Percentiles rank a stretch among this genome's conserved stretches.
These are phyloP conservation scores for Roridomyces roridus DNA, from an alignment of 768 basidiomycete species.

Conservation along the genomic window DNA sequence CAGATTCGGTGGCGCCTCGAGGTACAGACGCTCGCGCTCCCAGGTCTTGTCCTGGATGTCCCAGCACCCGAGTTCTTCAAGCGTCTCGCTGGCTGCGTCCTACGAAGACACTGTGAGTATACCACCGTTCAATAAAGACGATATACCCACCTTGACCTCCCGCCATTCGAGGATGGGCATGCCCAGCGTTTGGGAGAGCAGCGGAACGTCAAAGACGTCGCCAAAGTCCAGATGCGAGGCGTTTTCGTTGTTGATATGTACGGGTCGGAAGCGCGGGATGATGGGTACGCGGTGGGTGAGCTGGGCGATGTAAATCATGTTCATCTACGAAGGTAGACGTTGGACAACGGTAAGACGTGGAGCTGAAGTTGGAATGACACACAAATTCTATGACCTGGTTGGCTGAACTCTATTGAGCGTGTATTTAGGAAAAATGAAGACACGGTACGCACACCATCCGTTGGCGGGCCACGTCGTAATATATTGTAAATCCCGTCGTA, in stretches of 20 bases:
- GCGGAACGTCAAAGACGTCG: conserved; percentile 41
- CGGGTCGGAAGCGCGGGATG: conserved; percentile 39
- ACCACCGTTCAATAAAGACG: not conserved
- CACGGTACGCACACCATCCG: conserved; percentile 59
- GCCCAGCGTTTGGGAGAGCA: conserved; percentile 32
- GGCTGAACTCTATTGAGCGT: not conserved
- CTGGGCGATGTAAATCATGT: conserved; percentile 40
- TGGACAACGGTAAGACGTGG: not conserved
- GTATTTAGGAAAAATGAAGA: conserved; percentile 22
- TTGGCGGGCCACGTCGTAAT: conserved; percentile 53
- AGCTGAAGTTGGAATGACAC: not conserved
- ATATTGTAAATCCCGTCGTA: conserved; percentile 49
- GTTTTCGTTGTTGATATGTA: conserved; percentile 28
- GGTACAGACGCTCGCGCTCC: conserved; percentile 1
- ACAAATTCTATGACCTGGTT: conserved; percentile 16
- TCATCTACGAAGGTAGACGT: conserved; percentile 28
- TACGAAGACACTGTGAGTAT: conserved; percentile 12
- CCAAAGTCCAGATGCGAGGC: conserved; percentile 33
- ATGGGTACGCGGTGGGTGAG: conserved; percentile 43
- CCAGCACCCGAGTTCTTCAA: conserved; percentile 42
- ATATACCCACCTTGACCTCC: conserved; percentile 36
- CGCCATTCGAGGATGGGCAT: conserved; percentile 44
- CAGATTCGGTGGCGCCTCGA: conserved; percentile 1
- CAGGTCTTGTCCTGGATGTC: conserved; percentile 30
- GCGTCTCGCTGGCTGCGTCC: conserved; percentile 23